These are phyloP conservation scores for Massarina eburnea DNA, from an alignment of 2,329 filamentous ascomycete species.

Conservation along the genomic window DNA sequence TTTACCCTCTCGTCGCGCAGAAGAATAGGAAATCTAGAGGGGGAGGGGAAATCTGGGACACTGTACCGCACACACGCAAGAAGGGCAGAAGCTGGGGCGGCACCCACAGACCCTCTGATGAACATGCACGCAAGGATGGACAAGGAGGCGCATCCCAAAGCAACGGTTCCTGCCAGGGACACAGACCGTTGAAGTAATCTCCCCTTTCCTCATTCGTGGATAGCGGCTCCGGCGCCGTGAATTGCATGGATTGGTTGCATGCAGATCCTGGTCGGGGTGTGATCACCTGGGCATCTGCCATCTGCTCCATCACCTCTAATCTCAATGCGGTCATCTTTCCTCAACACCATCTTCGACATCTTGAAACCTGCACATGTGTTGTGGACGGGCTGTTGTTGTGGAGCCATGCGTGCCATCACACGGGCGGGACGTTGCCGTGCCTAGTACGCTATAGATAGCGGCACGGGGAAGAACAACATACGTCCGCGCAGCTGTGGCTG, in stretches of 20 bases:
- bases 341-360: no score
- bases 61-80: background rate
- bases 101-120: background rate
- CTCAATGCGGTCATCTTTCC: no score
- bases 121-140: background rate
- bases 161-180: slow-evolving; percentile 1
- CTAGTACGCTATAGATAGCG: no score
- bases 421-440: no score
- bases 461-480: no score
- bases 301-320: no score
- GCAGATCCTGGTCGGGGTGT: no score
- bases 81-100: slow-evolving; percentile 1
- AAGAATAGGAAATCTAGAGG: background rate
- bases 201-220: background rate
- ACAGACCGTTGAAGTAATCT: background rate
- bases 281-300: no score
- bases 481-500: no score
- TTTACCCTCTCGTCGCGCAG: background rate
- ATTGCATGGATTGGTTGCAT: slow-evolving; percentile 17
- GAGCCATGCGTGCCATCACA: no score
- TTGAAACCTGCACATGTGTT: no score
- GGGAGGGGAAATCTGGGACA: background rate
- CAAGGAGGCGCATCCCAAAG: slow-evolving; percentile 4
- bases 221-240: slow-evolving; percentile 7
- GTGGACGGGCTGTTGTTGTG: no score